Conservation (phyloP, 345 rosid species). For the Populus pruinosa region DNA sequence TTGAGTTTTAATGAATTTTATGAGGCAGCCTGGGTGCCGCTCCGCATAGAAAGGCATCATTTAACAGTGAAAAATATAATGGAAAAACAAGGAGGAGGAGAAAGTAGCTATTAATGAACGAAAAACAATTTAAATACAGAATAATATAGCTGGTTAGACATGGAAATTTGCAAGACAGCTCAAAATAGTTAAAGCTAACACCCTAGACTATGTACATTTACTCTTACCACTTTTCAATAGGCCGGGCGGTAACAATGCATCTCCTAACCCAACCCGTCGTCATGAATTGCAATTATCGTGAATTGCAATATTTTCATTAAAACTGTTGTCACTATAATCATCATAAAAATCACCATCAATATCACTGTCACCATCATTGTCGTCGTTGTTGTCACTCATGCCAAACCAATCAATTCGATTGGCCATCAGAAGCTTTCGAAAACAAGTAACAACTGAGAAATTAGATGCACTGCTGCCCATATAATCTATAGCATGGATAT, state of each 20-base stretch:
- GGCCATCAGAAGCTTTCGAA: conserved; percentile 37
- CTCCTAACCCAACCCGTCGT: conserved; percentile 37
- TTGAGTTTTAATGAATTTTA: background rate
- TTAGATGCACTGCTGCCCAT: conserved; percentile 39
- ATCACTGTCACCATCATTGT: conserved; percentile 14
- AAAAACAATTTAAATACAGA: background rate
- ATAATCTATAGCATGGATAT: conserved; percentile 10
- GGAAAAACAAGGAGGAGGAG: background rate
- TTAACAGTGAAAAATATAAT: background rate
- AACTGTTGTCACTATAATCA: background rate
- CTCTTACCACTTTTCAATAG: background rate
- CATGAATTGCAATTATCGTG: conserved; percentile 32
- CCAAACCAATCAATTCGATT: conserved; percentile 27
- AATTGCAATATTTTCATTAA: conserved; percentile 26
- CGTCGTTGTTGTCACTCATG: conserved; percentile 12
- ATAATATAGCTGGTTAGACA: background rate
- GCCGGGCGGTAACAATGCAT: background rate
- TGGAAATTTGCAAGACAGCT: background rate
- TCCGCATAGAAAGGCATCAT: background rate
- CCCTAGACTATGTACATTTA: conserved; percentile 31
- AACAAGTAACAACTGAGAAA: conserved; percentile 50
- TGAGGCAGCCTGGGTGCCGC: background rate
- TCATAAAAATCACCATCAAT: background rate
- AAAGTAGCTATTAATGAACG: background rate
- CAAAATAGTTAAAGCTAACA: background rate